Conservation (phyloP, 1,284 basidiomycete species). For the Rugosomyces carneus region DNA sequence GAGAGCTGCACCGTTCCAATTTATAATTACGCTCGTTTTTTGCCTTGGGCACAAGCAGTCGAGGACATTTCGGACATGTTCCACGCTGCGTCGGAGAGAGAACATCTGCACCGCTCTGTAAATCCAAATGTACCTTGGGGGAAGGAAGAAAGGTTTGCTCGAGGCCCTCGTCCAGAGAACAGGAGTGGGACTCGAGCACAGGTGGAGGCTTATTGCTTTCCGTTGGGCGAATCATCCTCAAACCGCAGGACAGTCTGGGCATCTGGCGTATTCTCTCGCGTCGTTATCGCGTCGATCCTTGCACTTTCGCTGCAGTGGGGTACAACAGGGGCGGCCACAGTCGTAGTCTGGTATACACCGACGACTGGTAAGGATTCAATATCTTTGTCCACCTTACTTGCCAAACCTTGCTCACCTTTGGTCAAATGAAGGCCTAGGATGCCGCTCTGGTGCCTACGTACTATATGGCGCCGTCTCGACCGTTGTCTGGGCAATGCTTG, state of each 20-base stretch:
- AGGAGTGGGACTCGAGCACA: constrained; percentile 22
- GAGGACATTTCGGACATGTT: constrained; percentile 18
- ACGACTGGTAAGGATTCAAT: constrained; percentile 26
- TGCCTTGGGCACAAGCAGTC: constrained; percentile 21
- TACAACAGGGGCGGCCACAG: constrained; percentile 29
- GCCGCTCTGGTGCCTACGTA: constrained; percentile 33
- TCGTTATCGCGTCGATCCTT: constrained; percentile 28
- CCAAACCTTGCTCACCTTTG: neutral
- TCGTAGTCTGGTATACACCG: constrained; percentile 32
- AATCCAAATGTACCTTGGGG: constrained; percentile 10
- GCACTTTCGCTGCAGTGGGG: constrained; percentile 35
- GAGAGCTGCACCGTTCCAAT: constrained; percentile 21
- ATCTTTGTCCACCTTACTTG: too few relatives aligned
- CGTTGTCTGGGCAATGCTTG: constrained; percentile 26
- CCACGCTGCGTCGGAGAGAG: constrained; percentile 11
- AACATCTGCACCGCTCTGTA: constrained; percentile 12
- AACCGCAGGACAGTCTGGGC: constrained; percentile 18
- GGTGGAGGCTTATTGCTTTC: constrained; percentile 22
- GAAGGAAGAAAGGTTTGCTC: constrained; percentile 1
- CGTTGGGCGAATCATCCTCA: neutral
- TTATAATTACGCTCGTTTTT: constrained; percentile 26
- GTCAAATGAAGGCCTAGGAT: constrained; percentile 27
- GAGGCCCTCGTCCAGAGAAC: constrained; percentile 9
- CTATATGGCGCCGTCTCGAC: constrained; percentile 32
- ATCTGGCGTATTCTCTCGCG: constrained; percentile 23